Base-by-base conservation (phyloP, 2,329 filamentous ascomycete species). In the Diplocarpon mali region DNA sequence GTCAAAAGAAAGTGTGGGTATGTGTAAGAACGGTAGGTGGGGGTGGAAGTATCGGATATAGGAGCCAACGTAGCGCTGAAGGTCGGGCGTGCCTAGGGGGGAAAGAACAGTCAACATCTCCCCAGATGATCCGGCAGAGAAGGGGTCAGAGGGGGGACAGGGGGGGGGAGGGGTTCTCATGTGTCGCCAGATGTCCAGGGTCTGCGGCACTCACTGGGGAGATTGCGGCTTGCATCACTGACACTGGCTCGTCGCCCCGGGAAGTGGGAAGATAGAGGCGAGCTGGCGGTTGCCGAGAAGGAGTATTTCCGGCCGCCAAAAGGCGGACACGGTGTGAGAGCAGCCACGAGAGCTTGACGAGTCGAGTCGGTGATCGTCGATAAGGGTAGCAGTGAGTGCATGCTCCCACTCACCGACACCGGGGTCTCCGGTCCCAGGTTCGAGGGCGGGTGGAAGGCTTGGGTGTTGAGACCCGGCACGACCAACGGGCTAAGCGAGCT, bases 11-110 rank as follows among this genome's bases (percentile, higher is more conserved):
- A 96, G 71, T 13, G 90, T 95, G 42, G 89, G 82, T 54, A 95
- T 78, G 65, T 96, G 90, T 49, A 95, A 70, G 64, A 96, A 95
- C n/a, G 92, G 90, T 49, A 95, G 67, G 62, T 96, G 90, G 16
- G 90, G 90, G 60, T 95, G 89, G 64, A 94, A 95, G 63, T 86
- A 94, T 53, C 80, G 80, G 58, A 96, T 79, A 66, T 95, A 96
- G 48, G 89, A 83, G 53, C 80, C 80, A 51, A 95, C 85, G 64
- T 89, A 95, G 62, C 87, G 83, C 64, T 93, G 88, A 50, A 96
- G 77, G 61, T 95, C 87, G 60, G 76, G 72, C 29, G 86, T 90
- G 66, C 76, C 48, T 49, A 38, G 35, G 38, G 32, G 30, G 6
- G 11, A 37, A 9, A 14, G 29, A 8, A 8, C 8, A 13, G 30